Conservation (phyloP, 2,329 filamentous ascomycete species). For the Colletotrichum ledebouriae region DNA sequence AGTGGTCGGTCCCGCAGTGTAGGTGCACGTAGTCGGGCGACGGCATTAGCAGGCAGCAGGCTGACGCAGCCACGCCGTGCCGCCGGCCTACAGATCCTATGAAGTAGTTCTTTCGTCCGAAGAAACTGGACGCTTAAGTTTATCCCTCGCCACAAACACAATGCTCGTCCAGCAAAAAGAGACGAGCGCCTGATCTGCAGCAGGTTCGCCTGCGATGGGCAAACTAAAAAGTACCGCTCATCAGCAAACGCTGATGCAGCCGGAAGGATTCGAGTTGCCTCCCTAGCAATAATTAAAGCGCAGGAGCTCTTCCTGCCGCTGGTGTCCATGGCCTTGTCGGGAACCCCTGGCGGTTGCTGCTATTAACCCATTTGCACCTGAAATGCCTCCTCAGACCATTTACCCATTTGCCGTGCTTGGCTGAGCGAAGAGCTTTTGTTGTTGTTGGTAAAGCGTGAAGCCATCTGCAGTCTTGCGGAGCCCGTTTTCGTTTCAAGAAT, state of each 20-base stretch:
- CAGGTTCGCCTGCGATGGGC: not conserved
- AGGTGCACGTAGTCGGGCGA: no score
- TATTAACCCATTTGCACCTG: not conserved
- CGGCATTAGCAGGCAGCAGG: constrained; percentile 36
- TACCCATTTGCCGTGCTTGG: not conserved
- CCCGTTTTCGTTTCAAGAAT: constrained; percentile 9
- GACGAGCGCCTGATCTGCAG: constrained; percentile 3
- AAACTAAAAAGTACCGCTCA: constrained; percentile 28
- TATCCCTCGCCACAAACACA: not conserved
- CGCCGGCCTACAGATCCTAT: constrained; percentile 11
- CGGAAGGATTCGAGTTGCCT: constrained; percentile 24
- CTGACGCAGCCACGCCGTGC: constrained; percentile 36
- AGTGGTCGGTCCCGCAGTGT: constrained; percentile 9
- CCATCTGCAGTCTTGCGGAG: not conserved
- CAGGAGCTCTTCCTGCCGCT: not conserved
- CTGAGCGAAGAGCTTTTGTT: not conserved
- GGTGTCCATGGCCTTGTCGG: not conserved
- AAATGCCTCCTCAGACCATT: not conserved
- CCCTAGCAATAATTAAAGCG: not conserved
- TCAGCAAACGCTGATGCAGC: constrained; percentile 19
- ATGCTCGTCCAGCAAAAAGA: constrained; percentile 7
- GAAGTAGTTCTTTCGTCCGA: constrained; percentile 1
- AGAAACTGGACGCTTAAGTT: constrained; percentile 1
- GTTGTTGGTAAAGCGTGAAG: constrained; percentile 2
- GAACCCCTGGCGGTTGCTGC: not conserved